Conservation (phyloP, 208 protist genomes). For the Spongospora subterranea region DNA sequence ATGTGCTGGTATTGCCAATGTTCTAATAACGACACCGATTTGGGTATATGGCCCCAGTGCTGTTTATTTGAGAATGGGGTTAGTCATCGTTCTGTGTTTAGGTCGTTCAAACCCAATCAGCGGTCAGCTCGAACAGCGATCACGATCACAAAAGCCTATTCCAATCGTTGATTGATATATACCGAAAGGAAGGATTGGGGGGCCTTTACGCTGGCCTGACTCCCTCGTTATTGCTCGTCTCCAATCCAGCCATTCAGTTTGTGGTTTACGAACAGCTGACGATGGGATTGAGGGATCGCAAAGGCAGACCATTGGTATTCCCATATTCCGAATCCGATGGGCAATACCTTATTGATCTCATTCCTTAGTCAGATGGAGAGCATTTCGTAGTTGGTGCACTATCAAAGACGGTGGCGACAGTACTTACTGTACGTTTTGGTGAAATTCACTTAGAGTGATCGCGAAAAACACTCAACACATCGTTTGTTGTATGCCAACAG, state of each 20-base stretch:
- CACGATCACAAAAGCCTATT: neutral
- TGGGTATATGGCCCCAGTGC: neutral
- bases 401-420: neutral
- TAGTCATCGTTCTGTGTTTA: neutral
- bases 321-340: neutral
- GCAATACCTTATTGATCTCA: neutral
- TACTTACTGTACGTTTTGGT: neutral
- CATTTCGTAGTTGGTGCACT: slow-evolving; percentile 28
- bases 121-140: neutral
- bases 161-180: neutral
- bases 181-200: neutral
- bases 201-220: neutral
- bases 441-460: neutral
- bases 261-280: slow-evolving; percentile 41
- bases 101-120: slow-evolving; percentile 40
- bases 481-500: too few relatives aligned
- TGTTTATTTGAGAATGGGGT: neutral
- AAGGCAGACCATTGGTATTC: neutral
- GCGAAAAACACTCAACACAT: too few relatives aligned
- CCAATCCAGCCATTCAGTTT: slow-evolving; percentile 40
- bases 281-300: neutral
- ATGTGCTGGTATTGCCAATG: slow-evolving; percentile 31
- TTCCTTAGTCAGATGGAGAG: neutral
- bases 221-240: neutral
- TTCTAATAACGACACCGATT: neutral